Percentiles rank a stretch among this genome's conserved stretches.
Conservation (phyloP, 139 green algal species). For the Limnomonas spitsbergensis region DNA sequence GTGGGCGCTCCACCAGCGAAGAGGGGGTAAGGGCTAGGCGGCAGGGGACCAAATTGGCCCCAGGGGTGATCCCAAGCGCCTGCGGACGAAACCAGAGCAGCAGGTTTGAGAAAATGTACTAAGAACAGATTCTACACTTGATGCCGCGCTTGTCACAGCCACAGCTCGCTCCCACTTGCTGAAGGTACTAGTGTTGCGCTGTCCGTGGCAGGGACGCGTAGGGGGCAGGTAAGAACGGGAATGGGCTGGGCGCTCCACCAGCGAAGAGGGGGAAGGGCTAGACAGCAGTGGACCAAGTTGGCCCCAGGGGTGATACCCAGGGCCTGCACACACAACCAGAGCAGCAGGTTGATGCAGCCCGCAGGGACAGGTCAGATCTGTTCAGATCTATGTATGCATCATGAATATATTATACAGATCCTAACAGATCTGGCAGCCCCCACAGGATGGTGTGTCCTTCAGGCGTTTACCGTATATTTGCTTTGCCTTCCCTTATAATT, state of each 20-base stretch:
- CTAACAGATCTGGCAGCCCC: neutral
- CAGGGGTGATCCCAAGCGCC: constrained; percentile 18
- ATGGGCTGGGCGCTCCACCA: constrained; percentile 79
- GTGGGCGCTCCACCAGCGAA: constrained; percentile 69
- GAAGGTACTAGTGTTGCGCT: no score
- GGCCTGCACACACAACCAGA: neutral
- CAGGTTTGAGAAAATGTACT: neutral
- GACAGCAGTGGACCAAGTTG: constrained; percentile 40
- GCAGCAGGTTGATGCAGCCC: neutral
- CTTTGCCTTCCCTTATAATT: no score
- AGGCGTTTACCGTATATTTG: no score
- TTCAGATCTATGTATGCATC: neutral
- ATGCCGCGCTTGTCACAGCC: neutral
- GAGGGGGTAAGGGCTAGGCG: constrained; percentile 62
- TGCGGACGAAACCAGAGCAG: neutral
- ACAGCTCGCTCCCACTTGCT: no score
- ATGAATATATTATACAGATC: neutral
- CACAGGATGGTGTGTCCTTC: no score
- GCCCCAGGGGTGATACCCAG: constrained; percentile 28
- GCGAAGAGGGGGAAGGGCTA: constrained; percentile 54
- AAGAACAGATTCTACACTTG: neutral
- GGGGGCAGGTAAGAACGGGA: no score
- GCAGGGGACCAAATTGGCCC: constrained; percentile 38
- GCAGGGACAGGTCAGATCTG: no score
- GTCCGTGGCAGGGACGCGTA: no score